Evolutionary conservation across 108 stramenopile genomes (phyloP).

Genomic region (Cyclostephanos tholiformis): DNA sequence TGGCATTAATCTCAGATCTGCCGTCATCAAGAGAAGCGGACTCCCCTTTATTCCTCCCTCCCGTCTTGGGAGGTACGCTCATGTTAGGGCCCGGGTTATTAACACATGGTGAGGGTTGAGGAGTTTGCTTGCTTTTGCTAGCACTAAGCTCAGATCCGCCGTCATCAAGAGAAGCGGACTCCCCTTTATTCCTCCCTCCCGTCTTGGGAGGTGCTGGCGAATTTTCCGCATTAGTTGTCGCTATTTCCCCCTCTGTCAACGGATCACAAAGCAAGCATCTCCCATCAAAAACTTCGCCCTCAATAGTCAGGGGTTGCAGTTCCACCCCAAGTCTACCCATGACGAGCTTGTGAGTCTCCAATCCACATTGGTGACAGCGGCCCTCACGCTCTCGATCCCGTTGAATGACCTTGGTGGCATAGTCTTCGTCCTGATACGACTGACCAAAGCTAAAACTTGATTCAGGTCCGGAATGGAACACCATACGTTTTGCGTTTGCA

Average conservation of each 20-base stretch:
- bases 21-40: too few species aligned
- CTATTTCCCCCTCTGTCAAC: constrained; percentile 16
- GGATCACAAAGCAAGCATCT: constrained; percentile 45
- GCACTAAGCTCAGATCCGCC: not conserved
- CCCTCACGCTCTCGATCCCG: constrained; percentile 49
- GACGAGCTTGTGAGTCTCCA: constrained; percentile 44
- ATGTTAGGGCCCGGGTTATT: too few species aligned
- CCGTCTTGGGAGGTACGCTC: too few species aligned
- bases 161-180: too few species aligned
- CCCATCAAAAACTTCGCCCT: constrained; percentile 42
- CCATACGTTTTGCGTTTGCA: constrained; percentile 6
- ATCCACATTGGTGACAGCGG: constrained; percentile 51
- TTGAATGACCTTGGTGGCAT: not conserved
- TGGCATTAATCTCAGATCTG: too few species aligned
- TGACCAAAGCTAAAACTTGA: not conserved
- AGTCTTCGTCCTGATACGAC: not conserved
- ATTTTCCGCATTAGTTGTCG: not conserved
- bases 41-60: too few species aligned
- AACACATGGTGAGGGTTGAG: too few species aligned
- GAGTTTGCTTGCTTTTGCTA: not conserved
- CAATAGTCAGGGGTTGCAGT: constrained; percentile 37
- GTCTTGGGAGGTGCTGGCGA: too few species aligned
- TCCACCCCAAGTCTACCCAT: constrained; percentile 10
- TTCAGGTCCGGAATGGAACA: not conserved
- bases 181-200: too few species aligned